Percentiles rank a stretch among this genome's conserved stretches.
Evolutionary conservation across 2,329 filamentous ascomycete species (phyloP).

Genomic region (Botrytis fragariae): DNA sequence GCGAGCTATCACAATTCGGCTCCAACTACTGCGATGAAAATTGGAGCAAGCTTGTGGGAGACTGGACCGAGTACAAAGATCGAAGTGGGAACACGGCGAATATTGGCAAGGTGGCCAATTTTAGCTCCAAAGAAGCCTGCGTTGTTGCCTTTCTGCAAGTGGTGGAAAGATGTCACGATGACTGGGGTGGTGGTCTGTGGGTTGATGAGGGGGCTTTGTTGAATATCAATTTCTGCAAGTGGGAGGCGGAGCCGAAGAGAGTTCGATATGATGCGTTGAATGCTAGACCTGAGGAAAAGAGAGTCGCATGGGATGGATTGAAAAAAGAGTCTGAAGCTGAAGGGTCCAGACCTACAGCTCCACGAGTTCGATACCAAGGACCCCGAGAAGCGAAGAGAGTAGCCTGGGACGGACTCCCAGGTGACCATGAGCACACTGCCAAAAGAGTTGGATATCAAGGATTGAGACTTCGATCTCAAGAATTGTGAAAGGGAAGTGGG

Average conservation of each 20-base stretch:
- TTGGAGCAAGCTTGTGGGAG: not conserved
- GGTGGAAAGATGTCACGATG: not conserved
- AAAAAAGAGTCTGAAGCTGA: no score
- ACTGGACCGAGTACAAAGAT: not conserved
- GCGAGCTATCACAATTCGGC: not conserved
- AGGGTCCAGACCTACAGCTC: not conserved
- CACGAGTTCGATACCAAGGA: not conserved
- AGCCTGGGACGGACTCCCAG: not conserved
- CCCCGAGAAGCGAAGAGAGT: not conserved
- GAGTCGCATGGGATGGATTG: not conserved
- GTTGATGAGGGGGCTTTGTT: not conserved
- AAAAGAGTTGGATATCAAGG: slow-evolving; percentile 4
- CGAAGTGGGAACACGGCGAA: not conserved
- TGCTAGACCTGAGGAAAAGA: not conserved
- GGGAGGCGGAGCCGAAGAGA: not conserved
- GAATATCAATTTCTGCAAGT: not conserved
- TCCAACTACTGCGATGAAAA: not conserved
- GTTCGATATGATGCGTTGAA: not conserved
- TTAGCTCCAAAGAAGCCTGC: not conserved
- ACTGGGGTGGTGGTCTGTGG: not conserved
- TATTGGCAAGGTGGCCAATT: not conserved
- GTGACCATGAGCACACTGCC: not conserved
- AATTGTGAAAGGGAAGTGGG: not conserved
- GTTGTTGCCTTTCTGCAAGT: not conserved
- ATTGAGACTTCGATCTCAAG: not conserved